Base-by-base conservation (phyloP, 163 green algal species). In the Prototheca stagnorum region DNA sequence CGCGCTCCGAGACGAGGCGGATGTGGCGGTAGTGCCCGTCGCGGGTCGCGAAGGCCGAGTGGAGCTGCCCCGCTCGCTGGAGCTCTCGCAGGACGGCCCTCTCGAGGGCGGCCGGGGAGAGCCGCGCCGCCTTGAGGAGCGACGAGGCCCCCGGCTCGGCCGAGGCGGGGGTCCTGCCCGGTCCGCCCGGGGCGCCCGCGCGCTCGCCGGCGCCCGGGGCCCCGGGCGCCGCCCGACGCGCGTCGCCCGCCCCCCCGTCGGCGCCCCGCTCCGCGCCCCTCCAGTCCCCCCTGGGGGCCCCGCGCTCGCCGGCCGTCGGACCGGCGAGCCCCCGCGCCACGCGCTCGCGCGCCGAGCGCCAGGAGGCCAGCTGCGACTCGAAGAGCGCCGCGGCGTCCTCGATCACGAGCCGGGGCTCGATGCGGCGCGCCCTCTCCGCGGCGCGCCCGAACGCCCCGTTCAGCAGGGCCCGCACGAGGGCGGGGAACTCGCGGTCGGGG, bases 401-500 rank as follows among this genome's bases (percentile, higher is more conserved):
- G 16, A 86, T 29, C 44, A 74, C 48, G 0, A 42, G 39, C 3
- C 59, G 54, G 16, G 81, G 28, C 41, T 86, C 78, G 15, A 80
- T 24, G 12, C 24, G 35, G 12, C 63, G 57, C 2, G 67, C 61
- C 3, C 77, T 44, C 16, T 36, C 45, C 12, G 67, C 56, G 16
- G 80, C 40, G 37, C 66, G 49, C 0, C 73, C 81, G 66, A 92
- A 89, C 1, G 55, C 67, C 5, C 48, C 27, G 64, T 92, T 85
- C 21, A 88, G 50, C 22, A 82, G 45, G 22, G 55, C 57, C 5
- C 76, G 65, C 2, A 63, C 51, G 8, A 54, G 39, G 0, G 75
- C 62, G 1, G 82, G 81, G 35, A 92, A 92, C 47, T 87, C 72
- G 3, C 45, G 59, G 62, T 93, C 82, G 2, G 81, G 79, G 0